Evolutionary conservation across 176 grass and related monocot genomes (phyloP).

Genomic region (Oryza glaberrima): DNA sequence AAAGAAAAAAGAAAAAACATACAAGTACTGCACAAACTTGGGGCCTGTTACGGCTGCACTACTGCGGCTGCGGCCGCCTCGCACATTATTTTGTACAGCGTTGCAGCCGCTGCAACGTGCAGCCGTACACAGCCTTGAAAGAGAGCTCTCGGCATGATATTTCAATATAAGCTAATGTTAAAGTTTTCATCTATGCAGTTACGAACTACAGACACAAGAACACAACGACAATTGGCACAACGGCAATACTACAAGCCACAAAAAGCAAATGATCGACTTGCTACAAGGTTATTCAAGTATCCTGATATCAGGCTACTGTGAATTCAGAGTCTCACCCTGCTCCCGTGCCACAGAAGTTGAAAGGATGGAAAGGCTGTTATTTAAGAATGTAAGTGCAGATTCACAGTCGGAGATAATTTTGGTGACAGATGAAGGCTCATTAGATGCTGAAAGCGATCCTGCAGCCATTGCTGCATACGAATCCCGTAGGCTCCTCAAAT

Average conservation of each 20-base stretch:
- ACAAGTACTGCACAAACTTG: background rate
- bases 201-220: background rate
- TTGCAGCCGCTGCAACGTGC: too few species aligned
- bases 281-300: constrained; percentile 19
- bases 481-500: constrained; percentile 85
- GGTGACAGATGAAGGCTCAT: constrained; percentile 77
- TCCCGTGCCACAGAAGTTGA: constrained; percentile 92
- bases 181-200: constrained; percentile 1
- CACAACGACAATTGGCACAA: constrained; percentile 3
- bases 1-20: background rate
- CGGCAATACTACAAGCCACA: constrained; percentile 15
- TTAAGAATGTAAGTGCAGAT: constrained; percentile 92
- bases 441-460: constrained; percentile 70
- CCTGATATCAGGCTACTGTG: background rate
- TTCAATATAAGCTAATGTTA: background rate
- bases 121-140: background rate
- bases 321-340: constrained; percentile 67
- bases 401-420: constrained; percentile 97
- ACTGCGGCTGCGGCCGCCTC: too few species aligned
- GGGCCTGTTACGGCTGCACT: too few species aligned
- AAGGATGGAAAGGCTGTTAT: constrained; percentile 88
- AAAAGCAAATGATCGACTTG: constrained; percentile 12
- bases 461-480: constrained; percentile 84
- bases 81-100: too few species aligned
- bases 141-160: background rate